Evolutionary conservation across 2,329 filamentous ascomycete species (phyloP), one percentile per base, ranked within the genome.

Genomic region (Metarhizium guizhouense): DNA sequence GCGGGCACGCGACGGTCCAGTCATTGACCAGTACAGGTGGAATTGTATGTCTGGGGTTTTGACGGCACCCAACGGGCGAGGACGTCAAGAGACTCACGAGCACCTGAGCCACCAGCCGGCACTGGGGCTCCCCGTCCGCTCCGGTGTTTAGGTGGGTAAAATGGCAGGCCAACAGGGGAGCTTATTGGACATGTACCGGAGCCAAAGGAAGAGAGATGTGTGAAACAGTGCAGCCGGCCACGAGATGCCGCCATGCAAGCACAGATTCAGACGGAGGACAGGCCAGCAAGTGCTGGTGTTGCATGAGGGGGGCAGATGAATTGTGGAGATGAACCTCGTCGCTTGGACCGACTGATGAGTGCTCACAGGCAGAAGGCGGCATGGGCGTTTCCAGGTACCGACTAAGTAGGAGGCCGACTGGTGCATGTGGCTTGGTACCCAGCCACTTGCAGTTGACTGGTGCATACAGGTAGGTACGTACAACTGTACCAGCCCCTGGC

Each of bases 1-100:
- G 45, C 20, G 29, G 54, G 54, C 48, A 38, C 16, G 53, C 53
- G 48, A 42, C 20, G 51, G 51, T 52, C 25, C 48, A 36, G 50
- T 30, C 14, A 47, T 25, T 25, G 45, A 30, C 45, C 20, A 30
- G 18, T 18, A 25, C 30, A 52, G 40, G 20, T 52, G 50, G 25
- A 48, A 29, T 34, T 7, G 32, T 40, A 30, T 52, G 40, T 49
- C 51, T 51, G 45, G 54, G 54, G 51, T 45, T 25, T 30, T 47
- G 42, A 40, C 16, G 51, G 51, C 45, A 36, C 29, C 47, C 32
- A 51, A 40, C 11, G 34, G 45, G 3, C 50, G 30, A 40, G n/a
- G 40, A 48, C 32, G 20, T 20, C 30, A 38, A 48, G 51, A 29
- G 20, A 11, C 32, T 25, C 25, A 25, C 25, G 25, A 25, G 25